Conservation (phyloP, 179 eudicot genomes). For the Heliamphora pulchella region DNA sequence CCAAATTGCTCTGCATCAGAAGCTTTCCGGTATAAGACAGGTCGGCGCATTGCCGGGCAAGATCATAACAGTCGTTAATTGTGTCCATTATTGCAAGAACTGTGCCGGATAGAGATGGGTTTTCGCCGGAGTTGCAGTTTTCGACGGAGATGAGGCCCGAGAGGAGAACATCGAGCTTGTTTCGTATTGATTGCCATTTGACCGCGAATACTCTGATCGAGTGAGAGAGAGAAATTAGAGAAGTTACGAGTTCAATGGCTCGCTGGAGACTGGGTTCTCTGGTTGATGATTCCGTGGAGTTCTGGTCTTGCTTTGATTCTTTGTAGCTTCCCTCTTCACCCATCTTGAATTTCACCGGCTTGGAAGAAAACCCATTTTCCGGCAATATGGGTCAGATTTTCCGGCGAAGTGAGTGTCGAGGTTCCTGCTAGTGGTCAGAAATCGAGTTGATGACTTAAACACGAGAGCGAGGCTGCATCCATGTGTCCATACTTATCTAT, state of each 20-base stretch:
- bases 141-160: constrained; percentile 38
- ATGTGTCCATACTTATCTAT: background rate
- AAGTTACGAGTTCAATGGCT: constrained; percentile 33
- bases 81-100: constrained; percentile 27
- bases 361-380: constrained; percentile 11
- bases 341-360: constrained; percentile 9
- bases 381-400: background rate
- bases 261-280: constrained; percentile 33
- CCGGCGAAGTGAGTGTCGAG: background rate
- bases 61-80: constrained; percentile 31
- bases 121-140: constrained; percentile 22
- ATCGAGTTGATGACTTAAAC: background rate
- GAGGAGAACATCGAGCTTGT: constrained; percentile 54
- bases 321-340: constrained; percentile 2
- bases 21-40: constrained; percentile 61
- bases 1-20: constrained; percentile 89
- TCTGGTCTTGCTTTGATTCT: background rate
- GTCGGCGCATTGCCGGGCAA: constrained; percentile 44
- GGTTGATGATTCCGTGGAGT: constrained; percentile 11
- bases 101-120: constrained; percentile 26
- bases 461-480: background rate
- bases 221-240: constrained; percentile 44
- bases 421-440: constrained; percentile 10
- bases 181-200: constrained; percentile 63
- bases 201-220: constrained; percentile 50